Evolutionary conservation across 257 asterid genomes (phyloP).

Genomic region (Petunia axillaris): DNA sequence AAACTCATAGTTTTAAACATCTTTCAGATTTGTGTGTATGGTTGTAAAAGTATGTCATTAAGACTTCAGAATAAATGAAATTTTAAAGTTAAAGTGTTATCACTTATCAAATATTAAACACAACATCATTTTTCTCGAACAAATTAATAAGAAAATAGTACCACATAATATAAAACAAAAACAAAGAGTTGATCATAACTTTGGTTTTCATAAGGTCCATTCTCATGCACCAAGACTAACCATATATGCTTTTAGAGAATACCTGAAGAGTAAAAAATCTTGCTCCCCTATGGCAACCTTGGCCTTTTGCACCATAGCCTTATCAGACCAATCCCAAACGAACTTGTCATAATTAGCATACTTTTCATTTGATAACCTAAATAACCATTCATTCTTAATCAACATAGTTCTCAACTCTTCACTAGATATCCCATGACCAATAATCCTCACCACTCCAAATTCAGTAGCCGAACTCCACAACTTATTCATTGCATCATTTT

Average conservation of each 20-base stretch:
- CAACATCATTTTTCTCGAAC: too few species aligned
- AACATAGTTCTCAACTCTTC: slow-evolving; percentile 45
- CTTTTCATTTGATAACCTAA: slow-evolving; percentile 38
- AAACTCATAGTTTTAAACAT: too few species aligned
- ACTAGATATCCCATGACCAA: slow-evolving; percentile 50
- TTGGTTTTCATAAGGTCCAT: too few species aligned
- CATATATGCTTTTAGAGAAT: background rate
- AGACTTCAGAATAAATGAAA: too few species aligned
- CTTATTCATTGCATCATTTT: slow-evolving; percentile 30
- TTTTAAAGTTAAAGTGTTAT: too few species aligned
- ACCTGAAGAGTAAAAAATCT: slow-evolving; percentile 52
- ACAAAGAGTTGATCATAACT: too few species aligned
- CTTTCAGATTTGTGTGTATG: too few species aligned
- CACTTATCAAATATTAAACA: too few species aligned
- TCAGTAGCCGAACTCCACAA: slow-evolving; percentile 46
- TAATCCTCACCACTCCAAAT: slow-evolving; percentile 44
- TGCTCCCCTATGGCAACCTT: slow-evolving; percentile 41
- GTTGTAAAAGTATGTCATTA: too few species aligned
- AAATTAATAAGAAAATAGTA: too few species aligned
- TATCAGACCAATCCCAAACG: slow-evolving; percentile 39
- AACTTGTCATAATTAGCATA: slow-evolving; percentile 53
- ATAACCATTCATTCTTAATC: slow-evolving; percentile 45
- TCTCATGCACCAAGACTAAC: too few species aligned
- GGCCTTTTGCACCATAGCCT: slow-evolving; percentile 35
- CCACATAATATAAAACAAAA: too few species aligned